Evolutionary conservation across 2,329 filamentous ascomycete genomes (phyloP).

Genomic region (Trichoderma sp.): DNA sequence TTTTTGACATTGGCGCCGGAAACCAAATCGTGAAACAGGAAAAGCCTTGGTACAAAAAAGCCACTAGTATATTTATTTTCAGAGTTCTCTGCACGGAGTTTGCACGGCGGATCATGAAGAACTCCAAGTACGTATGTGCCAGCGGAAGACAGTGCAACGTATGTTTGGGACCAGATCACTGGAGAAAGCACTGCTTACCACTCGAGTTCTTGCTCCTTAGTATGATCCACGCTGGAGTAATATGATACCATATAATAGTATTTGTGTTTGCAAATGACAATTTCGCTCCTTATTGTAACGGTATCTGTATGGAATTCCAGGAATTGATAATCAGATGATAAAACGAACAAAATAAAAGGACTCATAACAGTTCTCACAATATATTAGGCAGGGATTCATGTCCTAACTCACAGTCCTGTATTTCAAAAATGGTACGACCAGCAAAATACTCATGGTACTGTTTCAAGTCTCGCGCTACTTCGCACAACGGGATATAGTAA

Average conservation of each 20-base stretch:
- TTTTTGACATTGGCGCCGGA: background rate
- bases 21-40: background rate
- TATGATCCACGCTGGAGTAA: background rate
- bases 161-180: background rate
- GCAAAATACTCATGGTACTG: background rate
- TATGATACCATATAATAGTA: background rate
- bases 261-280: background rate
- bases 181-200: background rate
- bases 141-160: background rate
- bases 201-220: background rate
- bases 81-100: background rate
- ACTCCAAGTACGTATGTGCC: background rate
- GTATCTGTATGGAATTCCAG: background rate
- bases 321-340: background rate
- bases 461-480: background rate
- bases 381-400: background rate
- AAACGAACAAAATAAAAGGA: background rate
- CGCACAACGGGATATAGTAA: background rate
- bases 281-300: background rate
- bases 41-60: background rate
- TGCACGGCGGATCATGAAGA: background rate
- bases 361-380: background rate
- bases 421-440: background rate
- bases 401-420: background rate
- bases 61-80: background rate